Base-by-base conservation (phyloP, 805 yeast species). In the Candida silvatica region DNA sequence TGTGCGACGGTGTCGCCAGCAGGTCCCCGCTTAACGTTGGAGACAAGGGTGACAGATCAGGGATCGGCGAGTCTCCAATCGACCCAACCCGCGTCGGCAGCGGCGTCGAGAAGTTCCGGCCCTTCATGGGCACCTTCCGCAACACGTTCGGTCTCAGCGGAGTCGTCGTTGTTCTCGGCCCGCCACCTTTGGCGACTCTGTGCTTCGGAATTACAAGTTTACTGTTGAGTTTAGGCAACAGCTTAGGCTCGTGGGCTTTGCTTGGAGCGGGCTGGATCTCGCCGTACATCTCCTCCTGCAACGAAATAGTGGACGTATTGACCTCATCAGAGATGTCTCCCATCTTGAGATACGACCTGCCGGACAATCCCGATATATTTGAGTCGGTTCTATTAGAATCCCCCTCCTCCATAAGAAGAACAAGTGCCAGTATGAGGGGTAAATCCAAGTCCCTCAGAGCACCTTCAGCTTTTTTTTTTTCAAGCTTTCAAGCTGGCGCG, bases 221-320 rank as follows among this genome's bases (percentile, higher is more conserved):
- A 2, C 36, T 27, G 3, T 37, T 33, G 12, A 52, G 29, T 14
- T 44, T 37, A 1, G 56, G 52, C 20, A 51, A 27, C 1, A 27
- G 6, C 5, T 29, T 19, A 0, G 46, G 45, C 24, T 46, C 44
- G 12, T 40, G 46, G 4, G 30, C 32, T 32, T 53, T 53, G 17
- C 43, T 37, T 9, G 58, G 58, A 12, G 58, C 40, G 3, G 56
- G 54, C n/a, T 28, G 18, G 5, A 45, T 39, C 16, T 35, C 38
- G 0, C 58, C 58, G 27, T 52, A 51, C 3, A 51, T 27, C 4
- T 41, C 39, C 25, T 51, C 54, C 18, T 49, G 55, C 5, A 40
- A 47, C 12, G 32, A 29, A 2, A 37, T 6, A 12, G 40, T 23
- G 1, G 51, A 44, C 27, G 28, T 30, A 22, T 28, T 20, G 15